These are phyloP conservation scores for Xylaria sp. DNA, from an alignment of 2,329 filamentous ascomycete species.

Conservation along the genomic window DNA sequence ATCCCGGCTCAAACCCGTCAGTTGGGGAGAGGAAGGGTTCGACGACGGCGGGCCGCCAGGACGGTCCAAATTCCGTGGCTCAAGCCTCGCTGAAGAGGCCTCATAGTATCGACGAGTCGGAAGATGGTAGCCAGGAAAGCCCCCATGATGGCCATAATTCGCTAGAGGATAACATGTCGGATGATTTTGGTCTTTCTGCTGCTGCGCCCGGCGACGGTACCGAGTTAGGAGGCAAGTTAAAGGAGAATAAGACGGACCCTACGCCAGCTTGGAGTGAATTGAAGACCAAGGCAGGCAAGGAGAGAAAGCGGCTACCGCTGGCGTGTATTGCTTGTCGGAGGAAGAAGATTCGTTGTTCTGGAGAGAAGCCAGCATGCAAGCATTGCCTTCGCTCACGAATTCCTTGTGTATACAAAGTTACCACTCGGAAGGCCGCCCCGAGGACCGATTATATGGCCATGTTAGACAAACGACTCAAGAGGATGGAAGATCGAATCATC, in stretches of 20 bases:
- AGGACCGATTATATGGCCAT: constrained; percentile 99
- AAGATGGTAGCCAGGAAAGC: constrained; percentile 57
- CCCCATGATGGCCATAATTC: constrained; percentile 58
- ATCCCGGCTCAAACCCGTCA: constrained; percentile 50
- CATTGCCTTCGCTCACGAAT: constrained; percentile 93
- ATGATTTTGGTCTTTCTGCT: constrained; percentile 67
- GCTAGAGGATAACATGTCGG: constrained; percentile 63
- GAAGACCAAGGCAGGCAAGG: constrained; percentile 93
- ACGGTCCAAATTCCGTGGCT: constrained; percentile 46
- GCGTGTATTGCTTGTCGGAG: constrained; percentile 95
- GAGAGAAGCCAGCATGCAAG: constrained; percentile 97
- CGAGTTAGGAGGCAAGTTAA: constrained; percentile 63
- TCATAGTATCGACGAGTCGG: constrained; percentile 54
- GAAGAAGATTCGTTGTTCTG: constrained; percentile 98
- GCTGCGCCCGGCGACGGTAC: constrained; percentile 61
- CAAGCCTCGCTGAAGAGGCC: constrained; percentile 42
- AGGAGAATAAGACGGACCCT: constrained; percentile 67
- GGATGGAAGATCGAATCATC: constrained; percentile 98
- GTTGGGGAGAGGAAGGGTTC: constrained; percentile 52
- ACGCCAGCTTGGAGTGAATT: constrained; percentile 81
- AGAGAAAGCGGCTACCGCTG: constrained; percentile 89
- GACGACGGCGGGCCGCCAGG: constrained; percentile 51
- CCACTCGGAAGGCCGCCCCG: constrained; percentile 90
- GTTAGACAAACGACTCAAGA: constrained; percentile 92
- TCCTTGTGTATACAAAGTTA: constrained; percentile 97